Evolutionary conservation across 2,329 filamentous ascomycete genomes (phyloP), one percentile per base, ranked within the genome.

Genomic region (Ambrosiella cleistominuta): DNA sequence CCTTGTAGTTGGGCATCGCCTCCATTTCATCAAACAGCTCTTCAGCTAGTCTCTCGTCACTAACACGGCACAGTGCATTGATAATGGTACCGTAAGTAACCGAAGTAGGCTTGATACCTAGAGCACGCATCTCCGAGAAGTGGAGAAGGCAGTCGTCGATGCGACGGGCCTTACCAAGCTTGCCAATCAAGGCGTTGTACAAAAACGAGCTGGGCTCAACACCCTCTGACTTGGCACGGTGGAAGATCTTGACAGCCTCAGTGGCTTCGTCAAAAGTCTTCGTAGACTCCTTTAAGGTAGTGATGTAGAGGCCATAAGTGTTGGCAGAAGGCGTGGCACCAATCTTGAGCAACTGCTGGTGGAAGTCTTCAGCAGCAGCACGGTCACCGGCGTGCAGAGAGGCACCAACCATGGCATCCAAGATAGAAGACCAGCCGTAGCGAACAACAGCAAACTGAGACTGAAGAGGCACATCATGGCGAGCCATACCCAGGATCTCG

Each of bases 1-100:
- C 88, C 76, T 96, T 97, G 80, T 98, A 98, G 75, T 98, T 98
- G 59, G 89, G 85, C 85, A 95, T 95, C 52, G 85, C 82, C 74
- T 98, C 93, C 93, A 98, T 98, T 74, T 98, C 93, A 67, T 97
- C 89, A 67, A 98, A 98, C 65, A 97, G 81, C 71, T 97, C 89
- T 67, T 96, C 93, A 36, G 93, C 93, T 68, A 96, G 95, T 67
- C 91, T 94, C 73, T 97, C 91, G 65, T 98, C 93, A 64, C 89
- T 95, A 58, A 97, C 93, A 65, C 93, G 87, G 77, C 90, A 96
- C 12, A 98, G 80, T 27, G 93, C 93, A 65, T 98, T 98, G 72
- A 98, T 91, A 65, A 98, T 90, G 11, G 93, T 98, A 62, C 93
- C 93, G 66, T 98, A 98, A 0, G 93, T 98, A 59, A 98, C 93